Percentiles rank a stretch among this genome's conserved stretches.
phyloP scores from a whole-genome alignment of 2,329 filamentous ascomycete genomes.

The Thelonectria blattea region DNA sequence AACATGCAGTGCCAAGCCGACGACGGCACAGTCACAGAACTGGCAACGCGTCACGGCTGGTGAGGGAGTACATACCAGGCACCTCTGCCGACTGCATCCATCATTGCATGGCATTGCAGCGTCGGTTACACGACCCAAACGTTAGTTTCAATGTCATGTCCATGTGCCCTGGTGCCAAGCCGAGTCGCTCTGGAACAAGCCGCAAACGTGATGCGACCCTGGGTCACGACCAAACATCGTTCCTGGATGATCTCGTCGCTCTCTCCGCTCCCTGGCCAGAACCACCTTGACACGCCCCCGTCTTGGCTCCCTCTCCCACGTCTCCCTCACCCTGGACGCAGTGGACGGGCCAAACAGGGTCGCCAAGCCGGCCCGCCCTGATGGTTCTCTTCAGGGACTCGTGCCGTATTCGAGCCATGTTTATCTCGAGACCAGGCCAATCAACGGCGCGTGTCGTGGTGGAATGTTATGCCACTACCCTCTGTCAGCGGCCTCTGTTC shows the following conservation, averaged over 20 bases:
- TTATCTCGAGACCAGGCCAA: background rate
- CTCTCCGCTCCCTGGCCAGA: slow-evolving; percentile 1
- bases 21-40: slow-evolving; percentile 10
- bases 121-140: slow-evolving; percentile 12
- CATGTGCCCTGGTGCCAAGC: slow-evolving; percentile 8
- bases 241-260: slow-evolving; percentile 23
- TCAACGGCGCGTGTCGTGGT: background rate
- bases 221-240: slow-evolving; percentile 25
- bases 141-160: slow-evolving; percentile 10
- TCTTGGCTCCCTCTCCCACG: slow-evolving; percentile 8
- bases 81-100: slow-evolving; percentile 13
- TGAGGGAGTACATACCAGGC: slow-evolving; percentile 8
- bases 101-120: slow-evolving; percentile 10
- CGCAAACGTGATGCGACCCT: slow-evolving; percentile 38
- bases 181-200: slow-evolving; percentile 29
- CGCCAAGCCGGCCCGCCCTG: slow-evolving; percentile 6
- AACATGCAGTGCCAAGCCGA: slow-evolving; percentile 19
- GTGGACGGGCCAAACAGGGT: background rate
- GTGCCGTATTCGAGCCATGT: background rate
- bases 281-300: background rate
- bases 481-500: background rate
- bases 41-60: slow-evolving; percentile 13
- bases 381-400: slow-evolving; percentile 11
- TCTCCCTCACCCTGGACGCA: no score
- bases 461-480: background rate